Conservation (phyloP, 2,329 filamentous ascomycete genomes). For the Diaporthe amygdali region DNA sequence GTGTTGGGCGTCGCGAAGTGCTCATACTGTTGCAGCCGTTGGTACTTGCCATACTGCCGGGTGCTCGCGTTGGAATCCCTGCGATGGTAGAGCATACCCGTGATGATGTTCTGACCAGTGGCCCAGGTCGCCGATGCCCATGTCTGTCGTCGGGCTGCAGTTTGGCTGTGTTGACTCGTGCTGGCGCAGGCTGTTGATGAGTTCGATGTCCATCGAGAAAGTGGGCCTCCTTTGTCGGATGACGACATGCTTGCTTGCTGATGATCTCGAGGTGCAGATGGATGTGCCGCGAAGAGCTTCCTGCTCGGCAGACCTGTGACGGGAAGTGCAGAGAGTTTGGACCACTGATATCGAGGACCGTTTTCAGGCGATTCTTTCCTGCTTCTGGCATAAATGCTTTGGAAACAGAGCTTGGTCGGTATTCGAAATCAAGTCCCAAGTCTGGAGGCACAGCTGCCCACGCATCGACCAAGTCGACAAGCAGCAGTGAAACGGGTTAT, state of each 20-base stretch:
- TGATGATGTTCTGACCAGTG: conserved; percentile 23
- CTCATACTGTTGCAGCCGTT: neutral
- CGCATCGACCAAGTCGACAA: neutral
- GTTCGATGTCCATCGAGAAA: conserved; percentile 18
- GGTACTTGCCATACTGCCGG: conserved; percentile 11
- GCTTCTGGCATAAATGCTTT: neutral
- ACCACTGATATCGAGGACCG: neutral
- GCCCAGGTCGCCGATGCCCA: conserved; percentile 25
- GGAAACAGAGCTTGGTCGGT: neutral
- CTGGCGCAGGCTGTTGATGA: conserved; percentile 19
- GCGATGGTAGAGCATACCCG: conserved; percentile 20
- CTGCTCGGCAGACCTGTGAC: neutral
- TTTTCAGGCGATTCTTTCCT: neutral
- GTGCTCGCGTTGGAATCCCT: conserved; percentile 15
- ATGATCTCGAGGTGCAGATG: neutral
- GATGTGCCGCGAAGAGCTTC: neutral
- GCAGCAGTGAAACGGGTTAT: neutral
- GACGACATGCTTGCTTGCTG: conserved; percentile 20
- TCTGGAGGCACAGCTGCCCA: neutral
- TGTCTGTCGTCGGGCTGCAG: conserved; percentile 17
- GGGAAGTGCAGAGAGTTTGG: neutral
- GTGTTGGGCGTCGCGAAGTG: neutral
- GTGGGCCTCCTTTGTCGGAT: conserved; percentile 18
- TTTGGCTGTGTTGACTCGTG: conserved; percentile 13
- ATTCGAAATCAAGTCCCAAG: neutral